Evolutionary conservation across 257 asterid species (phyloP), one percentile per base, ranked within the genome.

Genomic region (Jacaranda copaia): DNA sequence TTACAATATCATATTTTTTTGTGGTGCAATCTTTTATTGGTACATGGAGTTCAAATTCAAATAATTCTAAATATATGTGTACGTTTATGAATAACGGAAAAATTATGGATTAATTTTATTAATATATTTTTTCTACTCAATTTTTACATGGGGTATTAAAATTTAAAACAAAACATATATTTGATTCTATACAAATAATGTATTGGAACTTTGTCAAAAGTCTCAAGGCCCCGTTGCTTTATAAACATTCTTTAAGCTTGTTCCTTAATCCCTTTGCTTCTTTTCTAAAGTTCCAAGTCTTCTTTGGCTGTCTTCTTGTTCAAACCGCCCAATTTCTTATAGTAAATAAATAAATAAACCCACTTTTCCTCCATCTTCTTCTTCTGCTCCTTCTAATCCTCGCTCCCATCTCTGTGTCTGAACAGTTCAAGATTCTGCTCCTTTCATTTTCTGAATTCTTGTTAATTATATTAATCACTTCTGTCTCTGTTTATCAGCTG

Each of bases 281-380:
- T 85, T 85, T 83, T 80, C 76, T 75, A 80, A 84, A 87, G 83
- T 20, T 77, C 51, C 77, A 80, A 87, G 94, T 88, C 91, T 75
- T 77, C 75, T 74, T 84, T 82, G 86, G 82, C 89, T 79, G 85
- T 84, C 91, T 76, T 45, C 16, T 81, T 77, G 45, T 87, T 85
- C 90, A 86, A 82, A 83, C 87, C 78, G 74, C 32, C 80, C 82
- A 55, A 25, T 75, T 79, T 75, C 74, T 4, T 46, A 18, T 67
- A 43, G 36, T 75, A 9, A 74, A 25, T 48, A 53, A 75, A 77
- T 56, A 49, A 83, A 64, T 43, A 81, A 78, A 79, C 57, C 80
- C 79, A 65, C 75, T 43, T 49, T 71, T 56, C 68, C 70, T 39
- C 81, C 68, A 40, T 80, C 85, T 59, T 40, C 25, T 32, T 4